These are phyloP conservation scores for Nadsonia commutata DNA, from an alignment of 1,139 yeast genomes.

Conservation along the genomic window DNA sequence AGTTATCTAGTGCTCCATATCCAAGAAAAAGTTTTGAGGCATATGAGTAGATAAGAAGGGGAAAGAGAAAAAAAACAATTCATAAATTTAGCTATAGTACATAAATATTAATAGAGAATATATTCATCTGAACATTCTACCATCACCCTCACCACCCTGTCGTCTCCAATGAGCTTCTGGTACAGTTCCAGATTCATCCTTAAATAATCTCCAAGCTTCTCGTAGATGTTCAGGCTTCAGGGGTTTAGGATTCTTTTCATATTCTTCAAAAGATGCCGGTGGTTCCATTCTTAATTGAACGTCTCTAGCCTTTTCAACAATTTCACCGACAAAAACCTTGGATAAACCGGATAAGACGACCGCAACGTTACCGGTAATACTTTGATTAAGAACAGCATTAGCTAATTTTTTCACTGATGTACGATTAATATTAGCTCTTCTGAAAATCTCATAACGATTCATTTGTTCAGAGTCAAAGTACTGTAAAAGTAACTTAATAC, in stretches of 20 bases:
- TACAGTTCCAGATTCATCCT: constrained; percentile 50
- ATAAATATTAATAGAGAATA: constrained; percentile 5
- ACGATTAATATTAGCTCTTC: constrained; percentile 70
- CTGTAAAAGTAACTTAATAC: constrained; percentile 36
- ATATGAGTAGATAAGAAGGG: neutral
- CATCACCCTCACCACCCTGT: constrained; percentile 62
- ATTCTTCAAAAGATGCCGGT: constrained; percentile 20
- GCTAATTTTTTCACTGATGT: constrained; percentile 73
- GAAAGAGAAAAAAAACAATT: neutral
- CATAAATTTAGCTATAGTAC: neutral
- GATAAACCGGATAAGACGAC: constrained; percentile 76
- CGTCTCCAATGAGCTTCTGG: constrained; percentile 52
- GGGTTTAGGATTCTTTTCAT: constrained; percentile 39
- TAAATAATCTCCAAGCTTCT: constrained; percentile 75
- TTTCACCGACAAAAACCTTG: constrained; percentile 77
- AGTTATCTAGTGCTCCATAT: neutral
- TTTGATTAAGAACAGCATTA: constrained; percentile 64
- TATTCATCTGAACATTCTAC: constrained; percentile 42
- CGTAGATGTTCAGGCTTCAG: constrained; percentile 71
- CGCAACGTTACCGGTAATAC: constrained; percentile 71
- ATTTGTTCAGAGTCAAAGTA: constrained; percentile 72
- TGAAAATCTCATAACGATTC: constrained; percentile 74
- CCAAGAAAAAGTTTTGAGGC: neutral
- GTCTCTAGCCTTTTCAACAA: constrained; percentile 67
- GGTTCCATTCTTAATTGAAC: constrained; percentile 26